A percentile compares a stretch with the other conserved stretches of the same genome.
Evolutionary conservation across 352 stramenopile genomes (phyloP).

Genomic region (Phytophthora colocasiae): DNA sequence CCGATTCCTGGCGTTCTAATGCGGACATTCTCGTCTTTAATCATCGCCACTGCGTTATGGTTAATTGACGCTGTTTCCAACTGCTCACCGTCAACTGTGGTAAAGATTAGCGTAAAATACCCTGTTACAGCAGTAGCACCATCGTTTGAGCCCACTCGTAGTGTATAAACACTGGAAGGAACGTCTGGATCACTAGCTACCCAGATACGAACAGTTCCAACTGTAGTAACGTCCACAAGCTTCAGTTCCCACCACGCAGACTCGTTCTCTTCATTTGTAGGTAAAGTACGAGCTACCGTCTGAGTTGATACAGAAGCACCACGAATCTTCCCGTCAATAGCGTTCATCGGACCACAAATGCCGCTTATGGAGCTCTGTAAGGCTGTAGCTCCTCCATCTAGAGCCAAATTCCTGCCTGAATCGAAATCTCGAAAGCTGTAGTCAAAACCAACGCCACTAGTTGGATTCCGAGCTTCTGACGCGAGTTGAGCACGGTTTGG

Average conservation of each 20-base stretch:
- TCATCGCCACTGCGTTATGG: slow-evolving; percentile 66
- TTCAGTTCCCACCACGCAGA: slow-evolving; percentile 79
- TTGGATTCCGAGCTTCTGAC: slow-evolving; percentile 52
- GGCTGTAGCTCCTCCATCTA: slow-evolving; percentile 54
- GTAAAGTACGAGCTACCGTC: slow-evolving; percentile 56
- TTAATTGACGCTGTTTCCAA: slow-evolving; percentile 44
- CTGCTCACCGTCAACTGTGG: slow-evolving; percentile 25
- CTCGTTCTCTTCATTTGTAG: slow-evolving; percentile 28
- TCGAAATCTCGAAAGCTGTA: slow-evolving; percentile 73
- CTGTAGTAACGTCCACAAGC: slow-evolving; percentile 43
- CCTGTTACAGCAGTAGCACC: slow-evolving; percentile 42
- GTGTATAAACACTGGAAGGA: slow-evolving; percentile 35
- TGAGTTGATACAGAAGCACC: slow-evolving; percentile 49
- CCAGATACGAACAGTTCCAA: slow-evolving; percentile 75
- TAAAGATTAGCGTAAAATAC: slow-evolving; percentile 55
- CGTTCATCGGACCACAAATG: slow-evolving; percentile 54
- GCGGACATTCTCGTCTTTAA: slow-evolving; percentile 54
- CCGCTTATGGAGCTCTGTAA: slow-evolving; percentile 77
- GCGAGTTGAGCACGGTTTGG: slow-evolving; percentile 57
- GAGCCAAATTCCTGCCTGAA: slow-evolving; percentile 55
- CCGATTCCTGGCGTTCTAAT: slow-evolving; percentile 49
- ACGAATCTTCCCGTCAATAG: slow-evolving; percentile 69
- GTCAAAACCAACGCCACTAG: slow-evolving; percentile 72
- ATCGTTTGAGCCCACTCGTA: slow-evolving; percentile 49
- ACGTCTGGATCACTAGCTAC: slow-evolving; percentile 38